A percentile compares a stretch with the other conserved stretches of the same genome.
These are phyloP conservation scores for Penicillium rolfsii DNA, from an alignment of 2,329 filamentous ascomycete species.

Conservation along the genomic window DNA sequence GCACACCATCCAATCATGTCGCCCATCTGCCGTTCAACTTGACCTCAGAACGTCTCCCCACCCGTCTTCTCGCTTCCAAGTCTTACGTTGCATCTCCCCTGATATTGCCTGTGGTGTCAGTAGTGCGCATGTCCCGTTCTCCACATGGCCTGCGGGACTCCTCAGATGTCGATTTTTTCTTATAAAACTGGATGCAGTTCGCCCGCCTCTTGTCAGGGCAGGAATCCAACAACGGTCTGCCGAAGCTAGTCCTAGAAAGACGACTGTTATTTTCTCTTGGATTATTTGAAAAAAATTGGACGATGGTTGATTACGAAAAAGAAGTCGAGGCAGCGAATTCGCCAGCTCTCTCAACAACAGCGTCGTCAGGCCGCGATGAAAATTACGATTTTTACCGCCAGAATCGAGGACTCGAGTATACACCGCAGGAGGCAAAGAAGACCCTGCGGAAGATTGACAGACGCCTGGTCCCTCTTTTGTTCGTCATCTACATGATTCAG, in stretches of 20 bases:
- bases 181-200: neutral
- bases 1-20: neutral
- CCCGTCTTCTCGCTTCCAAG: neutral
- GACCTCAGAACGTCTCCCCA: neutral
- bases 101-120: constrained; percentile 4
- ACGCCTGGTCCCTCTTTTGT: constrained; percentile 59
- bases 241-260: neutral
- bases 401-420: constrained; percentile 27
- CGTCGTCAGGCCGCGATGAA: constrained; percentile 37
- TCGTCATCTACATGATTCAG: constrained; percentile 62
- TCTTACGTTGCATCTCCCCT: neutral
- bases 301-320: constrained; percentile 10
- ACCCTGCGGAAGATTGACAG: constrained; percentile 62
- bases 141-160: neutral
- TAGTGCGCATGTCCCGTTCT: neutral
- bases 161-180: neutral
- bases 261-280: neutral
- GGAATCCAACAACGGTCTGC: neutral
- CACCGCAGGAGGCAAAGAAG: constrained; percentile 27
- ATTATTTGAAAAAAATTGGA: neutral
- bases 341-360: constrained; percentile 12
- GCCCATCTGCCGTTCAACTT: neutral
- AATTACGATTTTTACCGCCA: constrained; percentile 44
- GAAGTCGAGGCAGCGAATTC: constrained; percentile 17
- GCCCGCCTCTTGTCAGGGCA: neutral